Base-by-base conservation (phyloP, 306 rosid genomes). In the Dalbergia oliveri region DNA sequence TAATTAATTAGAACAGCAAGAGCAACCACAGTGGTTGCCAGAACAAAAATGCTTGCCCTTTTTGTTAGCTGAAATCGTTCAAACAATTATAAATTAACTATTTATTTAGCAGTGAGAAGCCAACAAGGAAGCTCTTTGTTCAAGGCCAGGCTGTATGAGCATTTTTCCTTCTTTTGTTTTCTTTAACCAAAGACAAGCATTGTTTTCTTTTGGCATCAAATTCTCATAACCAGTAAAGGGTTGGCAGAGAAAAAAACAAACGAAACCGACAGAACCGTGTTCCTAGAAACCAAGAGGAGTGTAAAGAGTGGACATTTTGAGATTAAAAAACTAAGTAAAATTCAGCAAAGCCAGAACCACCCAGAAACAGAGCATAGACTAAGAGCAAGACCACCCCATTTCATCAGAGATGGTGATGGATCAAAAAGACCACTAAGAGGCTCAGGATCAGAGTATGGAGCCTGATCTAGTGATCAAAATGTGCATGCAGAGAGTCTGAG, bases 21-120 rank as follows among this genome's bases (percentile, higher is more conserved):
- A 23, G 67, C 69, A 60, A 47, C 64, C 64, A 34, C 63, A 81
- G 84, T 86, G 86, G 89, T 19, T 78, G 77, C 56, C 82, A 76
- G 81, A 82, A 57, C 71, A 26, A 53, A 81, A 79, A 75, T 82
- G 70, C 70, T 76, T 64, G 58, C 37, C 15, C 84, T 75, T 59
- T 50, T 10, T 47, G 10, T 11, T 11, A 47, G 4, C 45, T 9
- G 21, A 31, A 45, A 31, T 50, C 66, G 18, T 33, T 57, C 41
- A 5, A 58, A 35, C 2, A 68, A 37, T 37, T 37, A 12, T 16
- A 18, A 11, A 37, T 4, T 23, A 16, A 41, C 3, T 37, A 5
- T 19, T 5, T 23, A 45, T 58, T 59, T 50, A 71, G 18, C 39
- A 66, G 21, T 53, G 44, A 86, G 72, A 83, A 76, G 72, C 75